Percentiles rank a stretch among this genome's conserved stretches.
Evolutionary conservation across 495 filamentous ascomycete genomes (phyloP).

Genomic region (Lasiosphaeria ovina): DNA sequence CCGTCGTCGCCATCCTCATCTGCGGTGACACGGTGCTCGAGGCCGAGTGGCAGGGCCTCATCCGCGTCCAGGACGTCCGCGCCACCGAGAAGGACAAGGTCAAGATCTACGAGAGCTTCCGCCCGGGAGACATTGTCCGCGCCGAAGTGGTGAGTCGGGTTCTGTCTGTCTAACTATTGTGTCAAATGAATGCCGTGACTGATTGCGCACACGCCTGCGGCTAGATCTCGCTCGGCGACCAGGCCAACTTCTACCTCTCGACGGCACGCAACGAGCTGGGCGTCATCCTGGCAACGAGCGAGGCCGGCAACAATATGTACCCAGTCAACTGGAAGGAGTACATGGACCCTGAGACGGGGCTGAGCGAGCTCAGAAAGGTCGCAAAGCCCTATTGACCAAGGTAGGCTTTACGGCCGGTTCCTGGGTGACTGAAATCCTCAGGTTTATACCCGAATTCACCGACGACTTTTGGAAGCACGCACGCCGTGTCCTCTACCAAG

Average conservation of each 20-base stretch:
- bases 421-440: too few species aligned
- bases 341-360: constrained; percentile 75
- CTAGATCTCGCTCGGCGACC: constrained; percentile 85
- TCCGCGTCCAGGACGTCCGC: constrained; percentile 82
- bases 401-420: too few species aligned
- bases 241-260: constrained; percentile 87
- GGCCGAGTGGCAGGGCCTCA: constrained; percentile 59
- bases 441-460: too few species aligned
- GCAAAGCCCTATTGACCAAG: constrained; percentile 77
- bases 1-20: constrained; percentile 75
- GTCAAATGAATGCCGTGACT: background rate
- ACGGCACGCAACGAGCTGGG: constrained; percentile 89
- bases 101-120: constrained; percentile 84
- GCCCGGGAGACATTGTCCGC: constrained; percentile 89
- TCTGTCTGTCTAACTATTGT: background rate
- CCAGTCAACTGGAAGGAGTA: constrained; percentile 96
- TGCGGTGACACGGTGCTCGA: constrained; percentile 64
- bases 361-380: constrained; percentile 81
- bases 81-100: constrained; percentile 95
- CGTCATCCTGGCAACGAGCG: constrained; percentile 90
- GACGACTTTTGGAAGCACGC: too few species aligned
- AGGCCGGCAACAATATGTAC: constrained; percentile 83
- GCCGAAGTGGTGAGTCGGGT: constrained; percentile 70
- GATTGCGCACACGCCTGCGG: too few species aligned
- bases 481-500: too few species aligned